These are phyloP conservation scores for Thraustochytrium sp. DNA, from an alignment of 352 stramenopile genomes.

Conservation along the genomic window DNA sequence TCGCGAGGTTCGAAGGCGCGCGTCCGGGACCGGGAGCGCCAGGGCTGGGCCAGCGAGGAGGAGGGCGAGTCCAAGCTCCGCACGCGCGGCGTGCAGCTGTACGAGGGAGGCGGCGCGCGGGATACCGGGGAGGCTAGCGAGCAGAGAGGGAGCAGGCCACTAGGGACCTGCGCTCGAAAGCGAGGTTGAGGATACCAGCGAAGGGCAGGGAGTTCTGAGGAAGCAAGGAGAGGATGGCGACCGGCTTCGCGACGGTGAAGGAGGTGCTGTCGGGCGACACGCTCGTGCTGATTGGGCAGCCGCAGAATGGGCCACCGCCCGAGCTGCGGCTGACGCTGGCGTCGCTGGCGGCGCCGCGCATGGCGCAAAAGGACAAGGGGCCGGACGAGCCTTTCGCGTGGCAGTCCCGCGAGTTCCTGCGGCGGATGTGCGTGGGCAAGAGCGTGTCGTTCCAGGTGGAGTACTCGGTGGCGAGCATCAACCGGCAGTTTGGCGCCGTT, in stretches of 20 bases:
- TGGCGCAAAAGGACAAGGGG: conserved; percentile 64
- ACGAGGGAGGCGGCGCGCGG: too few relatives aligned
- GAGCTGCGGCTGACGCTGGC: conserved; percentile 93
- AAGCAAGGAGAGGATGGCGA: neutral
- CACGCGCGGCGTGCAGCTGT: too few relatives aligned
- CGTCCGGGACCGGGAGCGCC: too few relatives aligned
- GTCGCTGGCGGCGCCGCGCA: conserved; percentile 84
- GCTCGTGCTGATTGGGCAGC: conserved; percentile 84
- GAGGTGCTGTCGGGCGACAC: conserved; percentile 95
- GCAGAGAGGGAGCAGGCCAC: too few relatives aligned
- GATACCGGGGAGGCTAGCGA: too few relatives aligned
- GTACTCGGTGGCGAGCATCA: conserved; percentile 60
- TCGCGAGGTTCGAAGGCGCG: too few relatives aligned
- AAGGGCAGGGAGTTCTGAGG: too few relatives aligned
- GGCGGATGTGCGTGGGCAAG: conserved; percentile 89
- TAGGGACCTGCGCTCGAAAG: too few relatives aligned
- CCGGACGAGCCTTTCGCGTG: conserved; percentile 85
- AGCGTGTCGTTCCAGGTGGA: conserved; percentile 90
- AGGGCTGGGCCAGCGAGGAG: too few relatives aligned
- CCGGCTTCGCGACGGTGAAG: conserved; percentile 69
- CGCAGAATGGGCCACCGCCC: conserved; percentile 70
- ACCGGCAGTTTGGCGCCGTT: conserved; percentile 49
- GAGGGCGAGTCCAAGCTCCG: too few relatives aligned
- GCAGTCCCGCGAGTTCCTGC: conserved; percentile 89
- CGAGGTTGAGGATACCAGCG: too few relatives aligned